Evolutionary conservation across 2,329 filamentous ascomycete genomes (phyloP), one percentile per base, ranked within the genome.

Genomic region (Paramyrothecium roridum): DNA sequence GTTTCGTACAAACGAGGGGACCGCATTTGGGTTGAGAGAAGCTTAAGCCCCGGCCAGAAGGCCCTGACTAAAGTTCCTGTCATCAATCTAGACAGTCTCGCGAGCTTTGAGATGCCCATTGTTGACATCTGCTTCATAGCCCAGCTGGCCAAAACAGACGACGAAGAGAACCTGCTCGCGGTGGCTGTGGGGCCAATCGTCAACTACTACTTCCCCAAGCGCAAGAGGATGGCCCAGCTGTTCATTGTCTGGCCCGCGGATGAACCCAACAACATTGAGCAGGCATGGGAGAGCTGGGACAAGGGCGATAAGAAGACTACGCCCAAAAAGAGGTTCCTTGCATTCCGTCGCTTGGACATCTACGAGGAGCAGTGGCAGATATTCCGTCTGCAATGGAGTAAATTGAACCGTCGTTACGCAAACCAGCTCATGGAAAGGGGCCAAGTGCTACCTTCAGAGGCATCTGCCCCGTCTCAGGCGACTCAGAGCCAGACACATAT

Each of bases 71-170:
- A 20, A 13, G 52, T 62, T 17, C 59, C 60, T n/a, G 59, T 62
- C 10, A 54, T 62, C 22, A 53, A 59, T 48, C 54, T 61, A n/a
- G 57, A 59, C 13, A 55, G 59, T 8, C 34, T 54, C 26, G 34
- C 26, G 17, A 21, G 30, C 8, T 62, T 59, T 43, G 55, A 58
- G 52, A 52, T 62, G 13, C 54, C 57, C 7, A 55, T 45, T 23
- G 53, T 56, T 3, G 56, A 59, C 45, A 54, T 62, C 34, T 62
- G 59, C 40, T 61, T 62, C 43, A 53, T 61, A 7, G 59, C 60
- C 8, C 57, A 59, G 45, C 21, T 59, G 16, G 43, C 43, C 37
- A 56, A 51, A 20, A 52, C 22, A 26, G 54, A 50, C 48, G 43
- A 40, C 11, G 19, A 43, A 20, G 56, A 50, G n/a, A 54, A 54